Conservation (phyloP, 176 grass and related monocot genomes). For the Phragmites australis region DNA sequence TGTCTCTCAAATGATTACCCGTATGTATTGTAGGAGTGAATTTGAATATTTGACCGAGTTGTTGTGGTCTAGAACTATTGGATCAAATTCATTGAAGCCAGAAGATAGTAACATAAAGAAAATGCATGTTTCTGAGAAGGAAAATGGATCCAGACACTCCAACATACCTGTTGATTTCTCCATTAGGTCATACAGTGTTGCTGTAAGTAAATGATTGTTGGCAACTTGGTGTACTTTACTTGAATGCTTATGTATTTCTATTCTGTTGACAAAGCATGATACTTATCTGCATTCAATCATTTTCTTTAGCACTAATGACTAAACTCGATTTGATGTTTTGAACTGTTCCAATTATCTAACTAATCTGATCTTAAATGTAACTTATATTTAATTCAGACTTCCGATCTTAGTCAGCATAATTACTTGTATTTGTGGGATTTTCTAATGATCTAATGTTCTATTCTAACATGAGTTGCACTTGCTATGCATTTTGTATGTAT, state of each 20-base stretch:
- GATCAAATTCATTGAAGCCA: conserved; percentile 34
- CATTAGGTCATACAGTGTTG: conserved; percentile 3
- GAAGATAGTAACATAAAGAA: conserved; percentile 34
- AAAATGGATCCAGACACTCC: conserved; percentile 19
- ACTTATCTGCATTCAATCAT: not conserved
- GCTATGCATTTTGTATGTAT: not conserved
- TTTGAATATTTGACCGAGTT: conserved; percentile 58
- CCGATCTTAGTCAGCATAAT: conserved; percentile 9
- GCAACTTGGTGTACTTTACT: not conserved
- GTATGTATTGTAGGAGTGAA: conserved; percentile 46
- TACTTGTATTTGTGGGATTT: not conserved
- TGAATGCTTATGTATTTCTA: conserved; percentile 20
- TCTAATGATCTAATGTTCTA: not conserved
- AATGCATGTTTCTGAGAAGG: conserved; percentile 1
- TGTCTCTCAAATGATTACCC: conserved; percentile 11
- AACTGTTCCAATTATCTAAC: not conserved
- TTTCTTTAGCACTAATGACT: not conserved
- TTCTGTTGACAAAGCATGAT: not conserved
- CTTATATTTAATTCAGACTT: not conserved
- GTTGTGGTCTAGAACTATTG: conserved; percentile 57
- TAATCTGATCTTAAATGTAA: not conserved
- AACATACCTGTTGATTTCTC: conserved; percentile 45
- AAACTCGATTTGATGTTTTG: not conserved
- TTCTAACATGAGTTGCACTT: not conserved
- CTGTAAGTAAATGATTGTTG: conserved; percentile 43